A percentile compares a stretch with the other conserved stretches of the same genome.
These are phyloP conservation scores for Sarcomyxa edulis DNA, from an alignment of 768 basidiomycete genomes.

Conservation along the genomic window DNA sequence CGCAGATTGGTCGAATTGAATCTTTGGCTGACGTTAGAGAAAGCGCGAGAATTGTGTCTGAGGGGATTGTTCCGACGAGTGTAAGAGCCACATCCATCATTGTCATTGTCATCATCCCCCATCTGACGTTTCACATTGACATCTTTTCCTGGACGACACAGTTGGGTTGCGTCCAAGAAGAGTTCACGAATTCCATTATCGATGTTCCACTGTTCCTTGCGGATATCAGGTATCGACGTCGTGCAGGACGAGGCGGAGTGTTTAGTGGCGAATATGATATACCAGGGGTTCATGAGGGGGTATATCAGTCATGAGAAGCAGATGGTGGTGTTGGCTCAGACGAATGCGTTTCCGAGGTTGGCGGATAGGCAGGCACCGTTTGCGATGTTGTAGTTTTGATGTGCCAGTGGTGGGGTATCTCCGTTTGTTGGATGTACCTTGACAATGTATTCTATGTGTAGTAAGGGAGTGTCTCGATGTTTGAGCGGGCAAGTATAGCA, in stretches of 20 bases:
- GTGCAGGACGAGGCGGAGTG: constrained; percentile 86
- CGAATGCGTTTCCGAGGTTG: constrained; percentile 75
- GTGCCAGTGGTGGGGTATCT: too few relatives aligned
- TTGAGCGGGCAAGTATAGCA: too few relatives aligned
- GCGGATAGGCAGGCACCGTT: constrained; percentile 59
- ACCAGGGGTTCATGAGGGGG: constrained; percentile 86
- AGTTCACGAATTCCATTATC: constrained; percentile 74
- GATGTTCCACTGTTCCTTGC: constrained; percentile 75
- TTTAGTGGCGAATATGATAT: constrained; percentile 92
- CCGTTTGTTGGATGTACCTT: too few relatives aligned
- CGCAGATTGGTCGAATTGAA: constrained; percentile 78
- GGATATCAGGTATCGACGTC: constrained; percentile 65
- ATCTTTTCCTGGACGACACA: constrained; percentile 31
- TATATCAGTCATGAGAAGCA: constrained; percentile 96
- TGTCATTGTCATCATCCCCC: constrained; percentile 2
- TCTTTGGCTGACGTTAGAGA: constrained; percentile 82
- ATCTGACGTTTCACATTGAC: constrained; percentile 2
- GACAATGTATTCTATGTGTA: constrained; percentile 1
- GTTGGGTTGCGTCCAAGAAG: constrained; percentile 77
- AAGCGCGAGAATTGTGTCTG: constrained; percentile 82
- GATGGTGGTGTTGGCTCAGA: constrained; percentile 83
- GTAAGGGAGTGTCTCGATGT: too few relatives aligned
- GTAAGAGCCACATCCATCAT: constrained; percentile 36
- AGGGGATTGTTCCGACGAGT: constrained; percentile 75
- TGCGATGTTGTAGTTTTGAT: constrained; percentile 27